Evolutionary conservation across 371 early-diverging fungal genomes (phyloP).

Genomic region (Coemansia sp.): DNA sequence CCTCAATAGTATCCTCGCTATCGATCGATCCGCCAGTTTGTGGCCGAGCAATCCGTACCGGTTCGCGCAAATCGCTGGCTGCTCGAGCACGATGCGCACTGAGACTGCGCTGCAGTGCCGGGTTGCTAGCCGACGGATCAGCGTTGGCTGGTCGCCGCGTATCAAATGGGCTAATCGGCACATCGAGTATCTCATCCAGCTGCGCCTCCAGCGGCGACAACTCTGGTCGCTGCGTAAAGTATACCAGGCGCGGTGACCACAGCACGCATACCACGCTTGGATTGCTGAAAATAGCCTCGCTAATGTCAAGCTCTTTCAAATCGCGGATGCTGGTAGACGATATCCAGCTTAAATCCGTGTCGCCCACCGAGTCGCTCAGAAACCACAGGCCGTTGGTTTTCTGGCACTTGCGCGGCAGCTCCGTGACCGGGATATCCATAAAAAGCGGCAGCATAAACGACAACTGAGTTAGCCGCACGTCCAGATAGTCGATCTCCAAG

Average conservation of each 20-base stretch:
- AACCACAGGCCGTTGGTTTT: conserved; percentile 41
- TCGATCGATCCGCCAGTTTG: not conserved
- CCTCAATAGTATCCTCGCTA: not conserved
- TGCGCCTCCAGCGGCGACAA: conserved; percentile 20
- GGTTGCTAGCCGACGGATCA: not conserved
- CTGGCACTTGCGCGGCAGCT: not conserved
- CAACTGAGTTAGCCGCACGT: conserved; percentile 48
- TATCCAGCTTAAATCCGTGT: conserved; percentile 44
- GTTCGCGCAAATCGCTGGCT: conserved; percentile 26
- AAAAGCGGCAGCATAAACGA: conserved; percentile 49
- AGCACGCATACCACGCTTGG: conserved; percentile 47
- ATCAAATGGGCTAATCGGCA: not conserved
- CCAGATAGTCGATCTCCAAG: conserved; percentile 51
- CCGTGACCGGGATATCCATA: conserved; percentile 17
- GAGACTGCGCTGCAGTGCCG: conserved; percentile 24
- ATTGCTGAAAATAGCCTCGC: conserved; percentile 42
- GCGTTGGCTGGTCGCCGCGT: not conserved
- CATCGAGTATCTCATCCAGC: conserved; percentile 18
- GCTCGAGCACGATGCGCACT: conserved; percentile 32
- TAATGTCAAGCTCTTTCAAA: conserved; percentile 42
- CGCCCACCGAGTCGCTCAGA: conserved; percentile 15
- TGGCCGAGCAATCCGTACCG: conserved; percentile 4
- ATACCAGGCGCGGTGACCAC: conserved; percentile 54
- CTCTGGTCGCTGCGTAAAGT: conserved; percentile 51
- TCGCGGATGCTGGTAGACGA: conserved; percentile 42